Conservation (phyloP, 208 protist genomes). For the Crithidia brevicula region DNA sequence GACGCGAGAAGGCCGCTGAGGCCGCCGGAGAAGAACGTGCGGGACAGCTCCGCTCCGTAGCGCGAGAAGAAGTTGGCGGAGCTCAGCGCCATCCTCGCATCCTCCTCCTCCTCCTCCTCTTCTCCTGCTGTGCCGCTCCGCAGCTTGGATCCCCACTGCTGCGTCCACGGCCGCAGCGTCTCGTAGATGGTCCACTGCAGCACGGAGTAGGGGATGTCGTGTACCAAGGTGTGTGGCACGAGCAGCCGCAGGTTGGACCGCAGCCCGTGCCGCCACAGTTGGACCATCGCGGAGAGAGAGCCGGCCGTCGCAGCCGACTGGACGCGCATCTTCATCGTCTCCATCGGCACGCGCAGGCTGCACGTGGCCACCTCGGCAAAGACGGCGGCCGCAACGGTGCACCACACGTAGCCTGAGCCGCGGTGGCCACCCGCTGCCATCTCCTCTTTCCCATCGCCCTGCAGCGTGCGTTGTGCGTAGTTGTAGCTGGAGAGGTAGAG, state of each 20-base stretch:
- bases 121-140: not conserved
- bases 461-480: constrained; percentile 27
- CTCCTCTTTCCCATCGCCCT: not conserved
- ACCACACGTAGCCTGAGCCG: constrained; percentile 26
- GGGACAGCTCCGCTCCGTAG: constrained; percentile 47
- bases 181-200: constrained; percentile 85
- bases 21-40: constrained; percentile 74
- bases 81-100: too few relatives aligned
- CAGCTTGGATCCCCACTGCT: constrained; percentile 25
- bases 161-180: constrained; percentile 63
- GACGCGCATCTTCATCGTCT: constrained; percentile 85
- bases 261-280: constrained; percentile 53
- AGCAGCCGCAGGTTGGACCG: constrained; percentile 47
- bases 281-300: constrained; percentile 47
- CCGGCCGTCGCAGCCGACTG: constrained; percentile 57
- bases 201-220: constrained; percentile 84
- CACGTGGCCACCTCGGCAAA: constrained; percentile 65
- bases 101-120: too few relatives aligned
- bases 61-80: constrained; percentile 12
- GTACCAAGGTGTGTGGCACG: constrained; percentile 71
- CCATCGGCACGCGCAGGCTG: constrained; percentile 81
- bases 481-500: constrained; percentile 78
- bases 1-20: constrained; percentile 75
- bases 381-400: constrained; percentile 49
- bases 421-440: not conserved